Base-by-base conservation (phyloP, 2,329 filamentous ascomycete genomes). In the Curvularia eragrostidis region DNA sequence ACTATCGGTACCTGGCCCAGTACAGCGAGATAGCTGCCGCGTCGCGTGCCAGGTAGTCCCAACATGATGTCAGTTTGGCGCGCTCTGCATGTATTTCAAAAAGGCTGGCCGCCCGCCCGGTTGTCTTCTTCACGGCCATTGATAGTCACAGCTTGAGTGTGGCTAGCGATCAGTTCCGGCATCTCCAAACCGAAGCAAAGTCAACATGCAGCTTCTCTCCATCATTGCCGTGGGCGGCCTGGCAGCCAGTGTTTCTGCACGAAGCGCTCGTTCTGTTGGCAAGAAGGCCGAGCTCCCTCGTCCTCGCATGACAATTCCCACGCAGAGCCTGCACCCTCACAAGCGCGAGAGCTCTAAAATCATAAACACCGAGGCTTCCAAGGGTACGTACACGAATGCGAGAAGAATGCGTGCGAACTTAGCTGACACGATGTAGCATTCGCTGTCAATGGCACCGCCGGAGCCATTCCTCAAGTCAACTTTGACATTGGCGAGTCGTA, bases 401-500 rank as follows among this genome's bases (percentile, higher is more conserved):
- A 36, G 2, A 24, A 3, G 1, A 10, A 18, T 10, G 1, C 15
- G 23, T 8, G 15, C 5, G 24, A 23, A 21, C 6, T 23, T 8
- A 36, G 21, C 59, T 66, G 21, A 69, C 19, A 30, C 26, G 6
- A 21, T 24, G n/a, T 32, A 77, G 74, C 74, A 51, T 78, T 73
- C 52, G 61, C 62, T 24, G 75, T 78, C 36, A 72, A 78, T 56
- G 75, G 75, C 48, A 72, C 74, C 15, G 74, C 72, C 1, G 70
- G 71, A 44, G 70, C 68, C 1, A 73, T 78, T n/a, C 80, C 91
- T 67, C 71, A 79, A 41, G 78, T 82, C 18, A 65, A 77, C 54
- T 81, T 80, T 56, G 76, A 81, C 62, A 75, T 81, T 61, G 78
- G 77, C 52, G 78, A 81, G 59, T 75, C 70, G 4, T 80, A 80